phyloP scores from a whole-genome alignment of 306 rosid genomes.

The Vigna hirtella region DNA sequence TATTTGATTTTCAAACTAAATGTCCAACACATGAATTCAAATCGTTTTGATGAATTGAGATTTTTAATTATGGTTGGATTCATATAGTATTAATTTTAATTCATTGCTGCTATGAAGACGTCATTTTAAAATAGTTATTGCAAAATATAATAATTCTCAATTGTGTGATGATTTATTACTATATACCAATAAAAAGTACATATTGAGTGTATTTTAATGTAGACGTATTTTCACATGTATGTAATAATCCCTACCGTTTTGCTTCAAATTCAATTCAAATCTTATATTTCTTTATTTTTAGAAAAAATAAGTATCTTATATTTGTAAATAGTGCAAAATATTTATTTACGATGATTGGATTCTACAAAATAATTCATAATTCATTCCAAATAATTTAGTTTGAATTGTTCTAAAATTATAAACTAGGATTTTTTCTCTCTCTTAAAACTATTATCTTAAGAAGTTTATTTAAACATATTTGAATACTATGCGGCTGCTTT shows the following conservation, averaged over 20 bases:
- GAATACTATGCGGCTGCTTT: background rate
- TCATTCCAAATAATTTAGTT: background rate
- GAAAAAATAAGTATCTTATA: background rate
- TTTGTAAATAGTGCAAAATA: background rate
- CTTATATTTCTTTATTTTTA: background rate
- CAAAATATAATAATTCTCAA: background rate
- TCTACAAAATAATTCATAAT: background rate
- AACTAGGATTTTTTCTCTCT: too few species aligned
- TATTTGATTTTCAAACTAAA: too few species aligned
- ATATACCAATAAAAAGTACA: background rate
- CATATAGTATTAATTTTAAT: background rate
- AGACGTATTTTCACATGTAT: background rate
- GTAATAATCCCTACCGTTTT: background rate
- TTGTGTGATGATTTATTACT: background rate
- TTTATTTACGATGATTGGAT: background rate
- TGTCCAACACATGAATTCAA: background rate
- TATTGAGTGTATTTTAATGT: background rate
- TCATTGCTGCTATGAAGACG: too few species aligned
- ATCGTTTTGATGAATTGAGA: too few species aligned
- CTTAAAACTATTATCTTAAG: too few species aligned
- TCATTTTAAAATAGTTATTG: background rate
- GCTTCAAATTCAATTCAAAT: background rate
- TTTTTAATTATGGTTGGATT: background rate
- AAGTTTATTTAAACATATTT: background rate
- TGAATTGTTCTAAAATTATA: background rate